These are phyloP conservation scores for Colletotrichum tropicale DNA, from an alignment of 2,329 filamentous ascomycete species.

Conservation along the genomic window DNA sequence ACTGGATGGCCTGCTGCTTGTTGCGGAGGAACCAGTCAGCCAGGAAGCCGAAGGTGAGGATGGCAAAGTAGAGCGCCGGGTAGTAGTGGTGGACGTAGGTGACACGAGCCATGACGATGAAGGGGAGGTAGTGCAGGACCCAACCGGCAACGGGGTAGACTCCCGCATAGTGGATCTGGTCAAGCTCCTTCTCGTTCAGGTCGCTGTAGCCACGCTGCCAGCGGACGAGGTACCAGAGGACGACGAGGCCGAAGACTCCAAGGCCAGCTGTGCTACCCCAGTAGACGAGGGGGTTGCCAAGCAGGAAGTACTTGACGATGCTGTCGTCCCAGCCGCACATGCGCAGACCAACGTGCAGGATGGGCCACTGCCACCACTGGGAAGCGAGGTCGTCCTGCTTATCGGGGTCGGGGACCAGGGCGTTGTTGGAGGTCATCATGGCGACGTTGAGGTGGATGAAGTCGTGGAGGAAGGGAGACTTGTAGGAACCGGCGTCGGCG, in stretches of 20 bases:
- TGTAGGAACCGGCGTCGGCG: conserved; percentile 89
- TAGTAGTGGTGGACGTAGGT: conserved; percentile 99
- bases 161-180: conserved; percentile 93
- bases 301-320: conserved; percentile 96
- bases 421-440: conserved; percentile 99
- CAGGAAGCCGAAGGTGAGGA: conserved; percentile 86
- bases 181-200: conserved; percentile 78
- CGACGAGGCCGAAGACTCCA: conserved; percentile 71
- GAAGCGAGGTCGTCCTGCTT: conserved; percentile 99
- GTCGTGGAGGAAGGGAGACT: conserved; percentile 95
- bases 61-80: conserved; percentile 96
- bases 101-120: conserved; percentile 96
- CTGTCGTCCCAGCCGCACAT: conserved; percentile 99
- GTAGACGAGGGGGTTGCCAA: conserved; percentile 95
- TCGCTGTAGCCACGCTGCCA: conserved; percentile 96
- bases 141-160: conserved; percentile 92
- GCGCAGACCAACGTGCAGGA: conserved; percentile 91
- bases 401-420: conserved; percentile 94
- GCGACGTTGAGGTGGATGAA: conserved; percentile 98
- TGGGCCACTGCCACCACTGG: conserved; percentile 97
- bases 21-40: conserved; percentile 81
- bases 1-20: conserved; percentile 67
- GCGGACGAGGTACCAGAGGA: conserved; percentile 85
- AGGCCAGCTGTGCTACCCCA: conserved; percentile 89
- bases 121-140: conserved; percentile 96